Evolutionary conservation across 768 basidiomycete species (phyloP).

Genomic region (Lenzites betulinus): DNA sequence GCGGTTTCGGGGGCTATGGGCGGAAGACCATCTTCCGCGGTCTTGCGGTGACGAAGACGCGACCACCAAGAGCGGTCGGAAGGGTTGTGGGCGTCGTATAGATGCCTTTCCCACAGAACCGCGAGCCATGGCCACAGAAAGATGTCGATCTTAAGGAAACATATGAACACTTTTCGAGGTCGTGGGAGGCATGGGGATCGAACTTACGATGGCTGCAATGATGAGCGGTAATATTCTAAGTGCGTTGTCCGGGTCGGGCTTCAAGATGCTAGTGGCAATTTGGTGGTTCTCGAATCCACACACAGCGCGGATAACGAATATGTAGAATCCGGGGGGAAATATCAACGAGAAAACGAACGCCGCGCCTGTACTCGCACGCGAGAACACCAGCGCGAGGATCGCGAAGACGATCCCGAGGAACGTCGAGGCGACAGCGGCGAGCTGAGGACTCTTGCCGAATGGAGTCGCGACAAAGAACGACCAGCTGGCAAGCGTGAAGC

Average conservation of each 20-base stretch:
- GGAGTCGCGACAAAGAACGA: constrained; percentile 70
- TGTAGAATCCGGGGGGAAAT: constrained; percentile 77
- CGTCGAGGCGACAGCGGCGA: constrained; percentile 67
- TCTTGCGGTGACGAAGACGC: constrained; percentile 22
- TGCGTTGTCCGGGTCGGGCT: constrained; percentile 61
- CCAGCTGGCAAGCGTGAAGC: constrained; percentile 68
- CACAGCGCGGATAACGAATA: constrained; percentile 69
- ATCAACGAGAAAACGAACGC: constrained; percentile 67
- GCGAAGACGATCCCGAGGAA: constrained; percentile 68
- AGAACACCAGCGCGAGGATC: constrained; percentile 62
- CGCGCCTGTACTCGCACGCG: constrained; percentile 38
- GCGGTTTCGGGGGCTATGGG: constrained; percentile 44
- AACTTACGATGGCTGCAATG: constrained; percentile 59
- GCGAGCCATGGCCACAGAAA: constrained; percentile 77
- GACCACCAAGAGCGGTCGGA: constrained; percentile 30
- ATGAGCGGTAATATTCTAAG: constrained; percentile 58
- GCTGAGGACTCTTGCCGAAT: constrained; percentile 72
- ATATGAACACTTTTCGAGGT: no score
- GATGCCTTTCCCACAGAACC: constrained; percentile 52
- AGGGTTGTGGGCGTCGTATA: constrained; percentile 61
- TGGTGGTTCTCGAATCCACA: constrained; percentile 67
- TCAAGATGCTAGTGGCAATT: constrained; percentile 53
- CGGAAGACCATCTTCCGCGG: constrained; percentile 26
- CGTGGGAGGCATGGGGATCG: constrained; percentile 27
- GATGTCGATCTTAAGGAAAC: constrained; percentile 56